Conservation (phyloP, 2,329 filamentous ascomycete genomes). For the Teratosphaeria pseudoeucalypti region DNA sequence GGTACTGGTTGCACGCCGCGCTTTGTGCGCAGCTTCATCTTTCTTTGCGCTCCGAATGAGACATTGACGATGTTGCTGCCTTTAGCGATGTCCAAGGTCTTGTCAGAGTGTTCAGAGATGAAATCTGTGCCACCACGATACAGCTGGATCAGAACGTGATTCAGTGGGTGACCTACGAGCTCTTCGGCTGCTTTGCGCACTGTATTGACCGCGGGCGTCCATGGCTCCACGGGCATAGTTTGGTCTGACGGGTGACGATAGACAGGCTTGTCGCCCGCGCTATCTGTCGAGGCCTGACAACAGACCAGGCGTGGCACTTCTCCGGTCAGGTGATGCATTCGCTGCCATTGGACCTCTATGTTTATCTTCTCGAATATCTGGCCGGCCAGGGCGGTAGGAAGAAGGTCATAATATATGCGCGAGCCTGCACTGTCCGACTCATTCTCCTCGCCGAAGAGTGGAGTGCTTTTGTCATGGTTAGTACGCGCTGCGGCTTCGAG, state of each 20-base stretch:
- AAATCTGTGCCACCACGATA: constrained; percentile 85
- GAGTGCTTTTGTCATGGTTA: constrained; percentile 1
- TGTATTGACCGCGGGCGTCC: constrained; percentile 60
- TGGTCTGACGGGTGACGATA: constrained; percentile 92
- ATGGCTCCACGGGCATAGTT: constrained; percentile 64
- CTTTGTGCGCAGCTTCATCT: constrained; percentile 82
- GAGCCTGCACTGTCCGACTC: constrained; percentile 57
- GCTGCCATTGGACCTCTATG: constrained; percentile 73
- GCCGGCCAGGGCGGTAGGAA: constrained; percentile 43
- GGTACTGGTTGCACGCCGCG: constrained; percentile 29
- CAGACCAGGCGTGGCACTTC: constrained; percentile 86
- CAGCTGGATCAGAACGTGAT: constrained; percentile 85
- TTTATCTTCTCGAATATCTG: constrained; percentile 60
- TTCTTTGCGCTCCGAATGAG: constrained; percentile 82
- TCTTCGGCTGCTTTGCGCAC: constrained; percentile 62
- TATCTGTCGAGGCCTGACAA: constrained; percentile 62
- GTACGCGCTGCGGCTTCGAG: not conserved
- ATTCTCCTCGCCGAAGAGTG: constrained; percentile 19
- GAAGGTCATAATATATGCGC: constrained; percentile 57
- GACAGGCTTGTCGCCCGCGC: constrained; percentile 71
- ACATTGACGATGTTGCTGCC: constrained; percentile 83
- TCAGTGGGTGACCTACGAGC: constrained; percentile 66
- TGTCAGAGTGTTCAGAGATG: constrained; percentile 95
- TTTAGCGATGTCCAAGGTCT: constrained; percentile 79
- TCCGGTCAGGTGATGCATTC: constrained; percentile 85